These are phyloP conservation scores for Elsinoe necatrix DNA, from an alignment of 2,329 filamentous ascomycete species.

Conservation along the genomic window DNA sequence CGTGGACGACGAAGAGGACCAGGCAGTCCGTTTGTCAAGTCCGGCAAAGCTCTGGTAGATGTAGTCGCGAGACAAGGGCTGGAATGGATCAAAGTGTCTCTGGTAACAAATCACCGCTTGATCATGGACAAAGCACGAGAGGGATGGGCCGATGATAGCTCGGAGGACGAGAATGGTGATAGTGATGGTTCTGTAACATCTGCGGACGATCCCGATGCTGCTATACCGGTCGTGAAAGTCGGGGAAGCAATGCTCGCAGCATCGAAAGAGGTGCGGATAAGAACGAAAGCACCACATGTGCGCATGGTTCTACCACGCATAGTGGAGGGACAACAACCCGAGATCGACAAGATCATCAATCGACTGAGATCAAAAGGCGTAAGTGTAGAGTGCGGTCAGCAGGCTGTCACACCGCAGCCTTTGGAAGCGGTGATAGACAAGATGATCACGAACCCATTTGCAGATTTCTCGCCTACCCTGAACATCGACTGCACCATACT, in stretches of 20 bases:
- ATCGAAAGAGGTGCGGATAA: slow-evolving; percentile 47
- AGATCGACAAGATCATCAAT: slow-evolving; percentile 50
- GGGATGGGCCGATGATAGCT: slow-evolving; percentile 49
- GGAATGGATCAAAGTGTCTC: slow-evolving; percentile 62
- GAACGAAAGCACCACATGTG: slow-evolving; percentile 52
- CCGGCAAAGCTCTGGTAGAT: slow-evolving; percentile 47
- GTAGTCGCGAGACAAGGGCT: slow-evolving; percentile 54
- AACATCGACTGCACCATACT: slow-evolving; percentile 64
- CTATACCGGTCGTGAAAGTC: slow-evolving; percentile 52
- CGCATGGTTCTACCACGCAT: slow-evolving; percentile 55
- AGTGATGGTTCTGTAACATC: slow-evolving; percentile 32
- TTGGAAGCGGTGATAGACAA: slow-evolving; percentile 24
- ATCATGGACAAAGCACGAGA: slow-evolving; percentile 61
- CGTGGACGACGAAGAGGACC: slow-evolving; percentile 23
- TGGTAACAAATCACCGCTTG: slow-evolving; percentile 54
- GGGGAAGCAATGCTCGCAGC: slow-evolving; percentile 52
- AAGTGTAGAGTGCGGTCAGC: slow-evolving; percentile 26
- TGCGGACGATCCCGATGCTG: slow-evolving; percentile 45
- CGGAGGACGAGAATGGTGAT: slow-evolving; percentile 40
- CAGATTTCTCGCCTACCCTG: slow-evolving; percentile 35
- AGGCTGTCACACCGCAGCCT: slow-evolving; percentile 19
- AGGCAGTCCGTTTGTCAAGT: slow-evolving; percentile 36
- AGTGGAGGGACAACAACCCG: slow-evolving; percentile 38
- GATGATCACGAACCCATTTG: slow-evolving; percentile 34
- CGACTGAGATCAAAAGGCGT: slow-evolving; percentile 47